Conservation (phyloP, 768 basidiomycete species). For the Phlegmacium glaucopus region DNA sequence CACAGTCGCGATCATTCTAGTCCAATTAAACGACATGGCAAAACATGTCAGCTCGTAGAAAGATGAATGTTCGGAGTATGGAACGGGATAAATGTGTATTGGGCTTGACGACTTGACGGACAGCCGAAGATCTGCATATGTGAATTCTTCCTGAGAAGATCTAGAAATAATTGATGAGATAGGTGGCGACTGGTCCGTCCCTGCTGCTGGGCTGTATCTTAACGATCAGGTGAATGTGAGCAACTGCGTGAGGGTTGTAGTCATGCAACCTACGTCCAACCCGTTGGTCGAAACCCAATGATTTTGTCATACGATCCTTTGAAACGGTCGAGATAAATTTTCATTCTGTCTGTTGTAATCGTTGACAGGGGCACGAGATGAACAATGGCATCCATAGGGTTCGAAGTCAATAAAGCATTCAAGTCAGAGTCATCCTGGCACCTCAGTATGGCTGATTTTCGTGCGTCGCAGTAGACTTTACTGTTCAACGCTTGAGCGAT, state of each 20-base stretch:
- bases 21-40: slow-evolving; percentile 83
- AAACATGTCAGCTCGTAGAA: slow-evolving; percentile 97
- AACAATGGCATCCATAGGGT: slow-evolving; percentile 75
- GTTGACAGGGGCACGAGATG: slow-evolving; percentile 81
- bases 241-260: slow-evolving; percentile 2
- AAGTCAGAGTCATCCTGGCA: slow-evolving; percentile 86
- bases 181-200: slow-evolving; percentile 58
- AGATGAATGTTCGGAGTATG: slow-evolving; percentile 94
- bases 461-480: slow-evolving; percentile 86
- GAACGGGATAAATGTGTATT: slow-evolving; percentile 77
- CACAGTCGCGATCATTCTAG: slow-evolving; percentile 92
- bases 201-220: slow-evolving; percentile 68
- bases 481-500: slow-evolving; percentile 78
- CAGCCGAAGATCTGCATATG: slow-evolving; percentile 61
- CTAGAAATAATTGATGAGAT: slow-evolving; percentile 67
- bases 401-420: slow-evolving; percentile 67
- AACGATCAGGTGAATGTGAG: not conserved
- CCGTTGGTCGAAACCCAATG: slow-evolving; percentile 89
- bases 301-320: slow-evolving; percentile 67
- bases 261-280: slow-evolving; percentile 79
- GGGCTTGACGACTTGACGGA: slow-evolving; percentile 67
- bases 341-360: slow-evolving; percentile 75
- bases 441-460: slow-evolving; percentile 78
- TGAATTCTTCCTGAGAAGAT: slow-evolving; percentile 66
- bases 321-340: slow-evolving; percentile 72